These are phyloP conservation scores for Sindora glabra DNA, from an alignment of 306 rosid genomes.

Conservation along the genomic window DNA sequence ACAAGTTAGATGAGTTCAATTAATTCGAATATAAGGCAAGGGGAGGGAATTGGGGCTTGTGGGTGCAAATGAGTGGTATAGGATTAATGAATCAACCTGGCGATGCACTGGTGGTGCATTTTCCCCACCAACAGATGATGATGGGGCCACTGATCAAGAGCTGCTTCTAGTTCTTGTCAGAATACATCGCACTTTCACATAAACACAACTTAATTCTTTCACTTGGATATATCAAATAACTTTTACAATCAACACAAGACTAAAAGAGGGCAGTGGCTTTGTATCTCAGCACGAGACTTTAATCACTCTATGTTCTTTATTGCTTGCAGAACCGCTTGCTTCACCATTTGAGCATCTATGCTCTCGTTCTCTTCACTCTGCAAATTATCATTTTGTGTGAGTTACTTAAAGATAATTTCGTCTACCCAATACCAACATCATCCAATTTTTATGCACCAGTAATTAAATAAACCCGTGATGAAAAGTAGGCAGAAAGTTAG, in stretches of 20 bases:
- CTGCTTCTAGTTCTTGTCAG: slow-evolving; percentile 18
- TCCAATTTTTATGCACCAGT: too few relatives aligned
- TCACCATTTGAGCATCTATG: slow-evolving; percentile 74
- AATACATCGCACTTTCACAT: slow-evolving; percentile 11
- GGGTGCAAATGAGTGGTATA: too few relatives aligned
- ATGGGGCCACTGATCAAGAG: slow-evolving; percentile 16
- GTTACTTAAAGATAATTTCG: too few relatives aligned
- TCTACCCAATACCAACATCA: too few relatives aligned
- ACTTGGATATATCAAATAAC: slow-evolving; percentile 1
- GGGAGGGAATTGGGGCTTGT: too few relatives aligned
- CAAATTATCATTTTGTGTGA: too few relatives aligned
- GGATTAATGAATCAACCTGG: neutral
- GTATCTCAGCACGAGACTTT: slow-evolving; percentile 11
- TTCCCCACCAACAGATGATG: neutral
- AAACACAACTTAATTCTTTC: neutral
- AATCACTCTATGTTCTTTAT: slow-evolving; percentile 43
- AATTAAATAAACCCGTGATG: neutral
- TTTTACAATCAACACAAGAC: slow-evolving; percentile 3
- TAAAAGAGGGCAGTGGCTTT: neutral
- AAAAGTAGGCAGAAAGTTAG: neutral
- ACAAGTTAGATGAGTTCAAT: too few relatives aligned
- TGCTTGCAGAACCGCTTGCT: slow-evolving; percentile 69
- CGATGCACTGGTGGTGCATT: too few relatives aligned
- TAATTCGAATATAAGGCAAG: too few relatives aligned
- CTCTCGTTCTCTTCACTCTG: slow-evolving; percentile 49